Base-by-base conservation (phyloP, 768 basidiomycete species). In the Artomyces pyxidatus region DNA sequence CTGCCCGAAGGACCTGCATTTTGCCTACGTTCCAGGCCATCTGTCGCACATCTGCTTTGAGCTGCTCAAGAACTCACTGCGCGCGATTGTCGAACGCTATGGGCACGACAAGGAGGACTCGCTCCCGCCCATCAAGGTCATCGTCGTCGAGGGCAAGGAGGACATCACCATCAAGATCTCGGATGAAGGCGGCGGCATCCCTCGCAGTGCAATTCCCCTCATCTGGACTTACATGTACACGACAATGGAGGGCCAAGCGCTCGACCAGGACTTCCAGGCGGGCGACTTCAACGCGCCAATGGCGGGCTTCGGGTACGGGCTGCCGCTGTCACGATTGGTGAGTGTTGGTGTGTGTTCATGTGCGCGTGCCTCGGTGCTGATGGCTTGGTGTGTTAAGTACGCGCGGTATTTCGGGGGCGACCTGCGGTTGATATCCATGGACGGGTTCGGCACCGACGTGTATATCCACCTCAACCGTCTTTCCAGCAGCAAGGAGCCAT, bases 211-310 rank as follows among this genome's bases (percentile, higher is more conserved):
- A 0, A 85, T 98, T 14, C 91, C 93, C 7, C 75, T 94, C 40
- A 95, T 99, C 46, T 99, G 96, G 96, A 99, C 95, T 50, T 98
- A 93, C 65, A 95, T 96, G 90, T 91, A 91, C 58, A 91, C 89
- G 44, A 91, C 85, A 11, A 87, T 88, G 88, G 70, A 71, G 40
- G 73, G 76, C 11, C 77, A 83, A 65, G 76, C 74, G 14, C 76
- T 88, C 40, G 85, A 83, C 55, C 80, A 83, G 65, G 80, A 89
- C 54, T 88, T 92, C 57, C 78, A 84, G 54, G 83, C 80, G 38
- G 84, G 80, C 47, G 93, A 98, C 64, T 97, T 98, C 66, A 86
- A 91, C 63, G 95, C 95, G 2, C 95, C 95, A 0, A 94, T 98
- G 92, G 95, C 95, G 30, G 95, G 96, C 0, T 96, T 88, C 56